Base-by-base conservation (phyloP, 2,329 filamentous ascomycete species). In the Fusarium sp. region DNA sequence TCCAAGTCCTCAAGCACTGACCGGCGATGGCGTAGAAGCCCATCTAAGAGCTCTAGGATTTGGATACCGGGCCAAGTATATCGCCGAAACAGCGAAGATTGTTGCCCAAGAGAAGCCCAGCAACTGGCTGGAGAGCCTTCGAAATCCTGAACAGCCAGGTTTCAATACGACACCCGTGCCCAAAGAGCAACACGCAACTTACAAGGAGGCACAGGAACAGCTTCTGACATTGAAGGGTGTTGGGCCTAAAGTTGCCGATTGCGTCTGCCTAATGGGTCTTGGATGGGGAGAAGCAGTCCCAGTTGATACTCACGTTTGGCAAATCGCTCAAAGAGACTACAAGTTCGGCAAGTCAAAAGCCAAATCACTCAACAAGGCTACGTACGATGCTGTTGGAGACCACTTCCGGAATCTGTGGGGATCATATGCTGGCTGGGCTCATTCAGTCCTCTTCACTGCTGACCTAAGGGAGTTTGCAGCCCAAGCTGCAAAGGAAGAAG, bases 261-360 rank as follows among this genome's bases (percentile, higher is more conserved):
- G 97, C 77, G 94, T 98, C 10, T 97, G 93, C 77, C 83, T 99
- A 22, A 98, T 99, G 92, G 97, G 97, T 0, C 82, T 99, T 16
- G 95, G 94, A 29, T 99, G 97, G 95, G 92, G 92, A 32, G 95
- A 98, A 80, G 91, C 94, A 4, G 94, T 99, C 2, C 96, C 96
- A 0, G 93, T 99, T 32, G 96, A 99, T 79, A 99, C 97, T 2
- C 97, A 99, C 81, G 94, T 99, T 14, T 98, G 94, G 95, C 94
- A 98, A 83, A 98, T 99, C 76, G 97, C 96, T 1, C 93, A 97
- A 79, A 87, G 96, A 56, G 96, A 99, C 79, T 99, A 99, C 82
- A 94, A 91, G 63, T 97, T 99, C 75, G 93, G 93, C 9, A 95
- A 93, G 76, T 89, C 88, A 11, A 96, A 94, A 76, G 92, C 81